phyloP scores from a whole-genome alignment of 306 rosid species.

The Malus asiatica region DNA sequence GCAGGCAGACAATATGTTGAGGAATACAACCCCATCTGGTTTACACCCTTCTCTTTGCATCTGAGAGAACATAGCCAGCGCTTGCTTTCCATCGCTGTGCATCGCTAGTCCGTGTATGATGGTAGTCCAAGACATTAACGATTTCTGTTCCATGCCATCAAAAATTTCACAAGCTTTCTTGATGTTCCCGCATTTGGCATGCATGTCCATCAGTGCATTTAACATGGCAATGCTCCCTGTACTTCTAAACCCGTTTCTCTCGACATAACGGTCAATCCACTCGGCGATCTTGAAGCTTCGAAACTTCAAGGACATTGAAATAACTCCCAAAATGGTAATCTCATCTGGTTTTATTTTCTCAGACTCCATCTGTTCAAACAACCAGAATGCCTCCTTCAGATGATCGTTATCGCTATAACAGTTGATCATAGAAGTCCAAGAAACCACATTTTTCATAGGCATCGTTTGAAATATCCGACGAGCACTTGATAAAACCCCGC shows the following conservation, averaged over 20 bases:
- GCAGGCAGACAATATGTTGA: not conserved
- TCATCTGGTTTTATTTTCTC: slow-evolving; percentile 5
- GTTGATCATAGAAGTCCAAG: slow-evolving; percentile 15
- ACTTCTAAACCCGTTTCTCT: not conserved
- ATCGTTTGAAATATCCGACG: not conserved
- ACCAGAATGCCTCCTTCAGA: not conserved
- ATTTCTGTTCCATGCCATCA: not conserved
- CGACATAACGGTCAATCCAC: slow-evolving; percentile 1
- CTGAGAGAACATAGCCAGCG: not conserved
- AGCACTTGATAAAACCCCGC: not conserved
- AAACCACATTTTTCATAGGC: slow-evolving; percentile 6
- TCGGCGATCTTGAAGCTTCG: not conserved
- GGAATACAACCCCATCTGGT: slow-evolving; percentile 7
- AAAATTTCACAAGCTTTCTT: slow-evolving; percentile 8
- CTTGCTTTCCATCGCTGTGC: not conserved
- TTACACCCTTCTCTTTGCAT: slow-evolving; percentile 9
- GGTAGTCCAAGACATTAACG: slow-evolving; percentile 7
- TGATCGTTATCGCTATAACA: not conserved
- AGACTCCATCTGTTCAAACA: not conserved
- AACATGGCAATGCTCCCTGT: not conserved
- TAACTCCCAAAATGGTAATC: not conserved
- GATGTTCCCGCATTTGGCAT: slow-evolving; percentile 14
- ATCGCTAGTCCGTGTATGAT: slow-evolving; percentile 8
- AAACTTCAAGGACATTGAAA: not conserved
- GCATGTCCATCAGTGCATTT: slow-evolving; percentile 13